phyloP scores from a whole-genome alignment of 768 basidiomycete species.

The Podaxis rugospora region DNA sequence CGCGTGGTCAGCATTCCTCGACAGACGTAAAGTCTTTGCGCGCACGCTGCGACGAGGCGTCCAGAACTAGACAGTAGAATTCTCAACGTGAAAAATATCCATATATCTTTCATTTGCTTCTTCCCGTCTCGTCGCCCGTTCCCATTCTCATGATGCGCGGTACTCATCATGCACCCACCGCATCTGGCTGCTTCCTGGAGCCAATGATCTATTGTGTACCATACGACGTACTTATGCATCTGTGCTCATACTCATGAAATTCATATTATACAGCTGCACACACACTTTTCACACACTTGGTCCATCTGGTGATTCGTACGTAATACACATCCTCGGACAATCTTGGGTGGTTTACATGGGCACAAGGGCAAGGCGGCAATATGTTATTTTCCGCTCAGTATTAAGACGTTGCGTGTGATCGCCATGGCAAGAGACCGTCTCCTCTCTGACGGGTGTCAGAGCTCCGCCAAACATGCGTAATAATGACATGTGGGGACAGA shows the following conservation, averaged over 20 bases:
- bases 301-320: neutral
- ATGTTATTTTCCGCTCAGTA: neutral
- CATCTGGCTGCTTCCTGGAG: neutral
- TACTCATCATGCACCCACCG: neutral
- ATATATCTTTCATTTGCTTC: neutral
- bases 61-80: neutral
- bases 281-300: neutral
- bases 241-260: neutral
- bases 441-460: neutral
- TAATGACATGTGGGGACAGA: neutral
- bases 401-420: neutral
- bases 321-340: neutral
- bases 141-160: neutral
- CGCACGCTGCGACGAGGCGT: constrained; percentile 1
- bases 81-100: neutral
- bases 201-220: neutral
- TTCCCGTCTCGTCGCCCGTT: neutral
- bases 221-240: neutral
- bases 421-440: neutral
- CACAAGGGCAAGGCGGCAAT: neutral
- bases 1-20: neutral
- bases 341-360: neutral
- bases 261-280: neutral
- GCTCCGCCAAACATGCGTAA: neutral
- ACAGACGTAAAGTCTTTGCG: neutral